These are phyloP conservation scores for Colletotrichum sp. DNA, from an alignment of 2,329 filamentous ascomycete genomes.

Conservation along the genomic window DNA sequence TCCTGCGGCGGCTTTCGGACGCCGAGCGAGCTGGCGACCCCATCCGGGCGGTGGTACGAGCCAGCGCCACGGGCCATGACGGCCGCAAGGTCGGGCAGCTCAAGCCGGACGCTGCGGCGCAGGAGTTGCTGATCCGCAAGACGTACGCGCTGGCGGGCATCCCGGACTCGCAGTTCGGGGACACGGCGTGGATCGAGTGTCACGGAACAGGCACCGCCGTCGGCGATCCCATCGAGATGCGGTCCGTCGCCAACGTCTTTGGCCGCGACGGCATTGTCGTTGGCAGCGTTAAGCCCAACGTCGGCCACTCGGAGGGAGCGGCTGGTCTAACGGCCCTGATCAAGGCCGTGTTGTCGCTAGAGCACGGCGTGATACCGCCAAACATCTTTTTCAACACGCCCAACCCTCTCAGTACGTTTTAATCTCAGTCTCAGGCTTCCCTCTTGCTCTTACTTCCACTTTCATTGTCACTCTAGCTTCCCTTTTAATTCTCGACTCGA, in stretches of 20 bases:
- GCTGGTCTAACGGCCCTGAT: conserved; percentile 46
- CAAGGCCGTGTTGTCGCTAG: conserved; percentile 45
- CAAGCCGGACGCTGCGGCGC: conserved; percentile 38
- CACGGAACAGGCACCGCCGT: conserved; percentile 43
- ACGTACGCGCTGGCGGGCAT: not conserved
- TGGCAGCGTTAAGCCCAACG: conserved; percentile 37
- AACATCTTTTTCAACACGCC: conserved; percentile 39
- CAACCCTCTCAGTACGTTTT: conserved; percentile 26
- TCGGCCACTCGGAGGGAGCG: conserved; percentile 50
- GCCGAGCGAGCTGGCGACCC: conserved; percentile 45
- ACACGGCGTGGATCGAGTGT: conserved; percentile 16
- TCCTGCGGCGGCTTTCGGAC: conserved; percentile 44
- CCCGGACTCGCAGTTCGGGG: not conserved
- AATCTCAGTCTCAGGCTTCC: not conserved
- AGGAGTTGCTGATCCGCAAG: conserved; percentile 30
- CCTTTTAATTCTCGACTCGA: not conserved
- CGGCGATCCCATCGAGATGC: conserved; percentile 52
- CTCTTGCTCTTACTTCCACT: not conserved
- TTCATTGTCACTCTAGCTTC: not conserved
- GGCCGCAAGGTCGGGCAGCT: conserved; percentile 40
- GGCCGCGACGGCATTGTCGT: conserved; percentile 26
- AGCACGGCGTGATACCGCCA: conserved; percentile 41
- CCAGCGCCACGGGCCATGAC: conserved; percentile 33
- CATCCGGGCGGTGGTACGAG: conserved; percentile 33
- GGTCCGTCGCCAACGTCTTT: conserved; percentile 34